Conservation (phyloP, 768 basidiomycete genomes). For the Asterophora parasitica region DNA sequence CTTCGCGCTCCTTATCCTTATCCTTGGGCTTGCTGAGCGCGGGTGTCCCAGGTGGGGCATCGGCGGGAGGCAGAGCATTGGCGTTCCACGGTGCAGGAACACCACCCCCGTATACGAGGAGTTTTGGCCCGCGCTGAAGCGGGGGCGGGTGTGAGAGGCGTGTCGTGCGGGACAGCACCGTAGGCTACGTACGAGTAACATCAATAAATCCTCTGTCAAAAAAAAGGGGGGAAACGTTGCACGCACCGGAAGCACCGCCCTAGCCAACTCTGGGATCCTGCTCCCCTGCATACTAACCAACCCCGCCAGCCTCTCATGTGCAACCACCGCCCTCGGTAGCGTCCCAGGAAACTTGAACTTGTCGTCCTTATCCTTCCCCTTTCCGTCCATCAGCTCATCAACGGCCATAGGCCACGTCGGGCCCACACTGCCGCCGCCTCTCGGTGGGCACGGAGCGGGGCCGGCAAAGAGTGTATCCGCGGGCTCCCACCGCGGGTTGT, state of each 20-base stretch:
- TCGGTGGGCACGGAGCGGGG: constrained; percentile 55
- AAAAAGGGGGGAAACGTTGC: background rate
- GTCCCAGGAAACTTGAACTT: constrained; percentile 52
- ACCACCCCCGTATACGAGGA: constrained; percentile 43
- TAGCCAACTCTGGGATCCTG: constrained; percentile 62
- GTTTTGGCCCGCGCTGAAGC: constrained; percentile 47
- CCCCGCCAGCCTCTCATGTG: constrained; percentile 52
- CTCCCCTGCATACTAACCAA: constrained; percentile 60
- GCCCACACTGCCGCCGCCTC: constrained; percentile 50
- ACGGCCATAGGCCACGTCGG: constrained; percentile 54
- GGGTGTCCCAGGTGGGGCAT: constrained; percentile 24
- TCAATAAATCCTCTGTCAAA: too few species aligned
- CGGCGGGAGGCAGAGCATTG: constrained; percentile 27
- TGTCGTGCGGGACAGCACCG: constrained; percentile 55
- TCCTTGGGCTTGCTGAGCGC: constrained; percentile 9
- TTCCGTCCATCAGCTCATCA: too few species aligned
- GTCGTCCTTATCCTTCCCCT: constrained; percentile 36
- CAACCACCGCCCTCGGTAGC: constrained; percentile 39
- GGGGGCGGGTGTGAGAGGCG: constrained; percentile 64
- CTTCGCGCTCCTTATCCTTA: constrained; percentile 25
- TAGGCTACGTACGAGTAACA: too few species aligned
- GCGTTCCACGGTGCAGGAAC: constrained; percentile 53
- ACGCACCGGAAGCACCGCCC: constrained; percentile 64
- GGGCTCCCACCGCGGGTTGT: constrained; percentile 60
- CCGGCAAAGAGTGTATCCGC: constrained; percentile 61